Conservation (phyloP, 148 eudicot genomes). For the Nepenthes mirabilis region DNA sequence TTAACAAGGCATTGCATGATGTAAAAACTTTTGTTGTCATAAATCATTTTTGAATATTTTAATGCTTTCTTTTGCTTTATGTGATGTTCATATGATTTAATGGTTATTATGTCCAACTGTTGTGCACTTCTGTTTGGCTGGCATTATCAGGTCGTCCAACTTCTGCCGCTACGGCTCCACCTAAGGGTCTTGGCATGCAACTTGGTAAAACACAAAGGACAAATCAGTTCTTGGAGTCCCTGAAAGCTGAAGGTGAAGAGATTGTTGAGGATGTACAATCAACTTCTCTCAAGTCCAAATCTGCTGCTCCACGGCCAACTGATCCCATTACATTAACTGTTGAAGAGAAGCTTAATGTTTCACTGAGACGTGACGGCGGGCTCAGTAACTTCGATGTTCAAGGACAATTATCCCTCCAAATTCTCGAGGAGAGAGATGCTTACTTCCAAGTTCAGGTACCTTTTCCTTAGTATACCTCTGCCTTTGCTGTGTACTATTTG, state of each 20-base stretch:
- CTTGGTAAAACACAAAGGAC: constrained; percentile 81
- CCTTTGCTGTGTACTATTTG: neutral
- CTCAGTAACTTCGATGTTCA: constrained; percentile 88
- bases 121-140: constrained; percentile 5
- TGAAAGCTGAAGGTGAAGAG: constrained; percentile 97
- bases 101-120: constrained; percentile 1
- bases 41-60: neutral
- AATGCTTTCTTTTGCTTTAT: neutral
- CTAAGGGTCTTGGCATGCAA: constrained; percentile 89
- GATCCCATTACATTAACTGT: constrained; percentile 85
- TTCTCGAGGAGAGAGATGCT: constrained; percentile 86
- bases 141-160: constrained; percentile 50
- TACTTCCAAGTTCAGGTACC: constrained; percentile 91
- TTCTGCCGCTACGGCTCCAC: constrained; percentile 79
- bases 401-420: constrained; percentile 83
- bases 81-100: neutral
- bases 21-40: too few relatives aligned
- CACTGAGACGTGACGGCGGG: constrained; percentile 83
- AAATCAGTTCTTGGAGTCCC: constrained; percentile 84
- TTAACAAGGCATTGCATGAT: too few relatives aligned
- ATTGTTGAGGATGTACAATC: constrained; percentile 91
- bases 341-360: constrained; percentile 90
- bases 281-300: constrained; percentile 42
- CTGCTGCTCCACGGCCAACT: constrained; percentile 74
- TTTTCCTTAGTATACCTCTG: constrained; percentile 3